These are phyloP conservation scores for Chaetomidium leptoderma DNA, from an alignment of 495 filamentous ascomycete species.

Conservation along the genomic window DNA sequence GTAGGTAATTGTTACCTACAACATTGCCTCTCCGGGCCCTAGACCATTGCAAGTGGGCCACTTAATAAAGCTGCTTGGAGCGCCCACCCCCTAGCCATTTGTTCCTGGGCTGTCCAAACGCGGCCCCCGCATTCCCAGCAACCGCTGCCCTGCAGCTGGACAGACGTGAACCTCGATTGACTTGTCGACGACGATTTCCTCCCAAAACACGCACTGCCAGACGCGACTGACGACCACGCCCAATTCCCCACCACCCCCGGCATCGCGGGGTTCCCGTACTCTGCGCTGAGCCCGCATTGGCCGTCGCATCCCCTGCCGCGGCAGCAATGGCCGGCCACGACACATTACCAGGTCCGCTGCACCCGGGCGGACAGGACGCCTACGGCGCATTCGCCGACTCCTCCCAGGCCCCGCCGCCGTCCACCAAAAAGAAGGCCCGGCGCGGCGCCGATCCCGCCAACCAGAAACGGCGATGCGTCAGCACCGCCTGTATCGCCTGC, in stretches of 20 bases:
- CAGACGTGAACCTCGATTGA: neutral
- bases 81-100: neutral
- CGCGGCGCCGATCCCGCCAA: conserved; percentile 46
- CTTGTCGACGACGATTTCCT: too few relatives aligned
- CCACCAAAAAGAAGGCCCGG: conserved; percentile 49
- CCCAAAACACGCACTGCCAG: neutral
- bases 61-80: neutral
- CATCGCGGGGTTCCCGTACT: conserved; percentile 6
- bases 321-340: conserved; percentile 10
- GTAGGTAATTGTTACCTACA: neutral
- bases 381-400: conserved; percentile 11
- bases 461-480: conserved; percentile 82
- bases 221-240: neutral
- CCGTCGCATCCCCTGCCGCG: neutral
- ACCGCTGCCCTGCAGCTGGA: neutral
- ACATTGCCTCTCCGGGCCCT: neutral
- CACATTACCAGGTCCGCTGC: neutral
- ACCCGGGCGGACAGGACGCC: conserved; percentile 31
- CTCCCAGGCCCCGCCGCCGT: conserved; percentile 10
- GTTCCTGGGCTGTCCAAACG: too few relatives aligned
- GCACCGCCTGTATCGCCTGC: conserved; percentile 89
- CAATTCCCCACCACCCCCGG: neutral
- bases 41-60: conserved; percentile 7
- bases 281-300: neutral
- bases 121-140: neutral